Evolutionary conservation across 2,329 filamentous ascomycete species (phyloP).

Genomic region (Stachybotrys chlorohalonatus): DNA sequence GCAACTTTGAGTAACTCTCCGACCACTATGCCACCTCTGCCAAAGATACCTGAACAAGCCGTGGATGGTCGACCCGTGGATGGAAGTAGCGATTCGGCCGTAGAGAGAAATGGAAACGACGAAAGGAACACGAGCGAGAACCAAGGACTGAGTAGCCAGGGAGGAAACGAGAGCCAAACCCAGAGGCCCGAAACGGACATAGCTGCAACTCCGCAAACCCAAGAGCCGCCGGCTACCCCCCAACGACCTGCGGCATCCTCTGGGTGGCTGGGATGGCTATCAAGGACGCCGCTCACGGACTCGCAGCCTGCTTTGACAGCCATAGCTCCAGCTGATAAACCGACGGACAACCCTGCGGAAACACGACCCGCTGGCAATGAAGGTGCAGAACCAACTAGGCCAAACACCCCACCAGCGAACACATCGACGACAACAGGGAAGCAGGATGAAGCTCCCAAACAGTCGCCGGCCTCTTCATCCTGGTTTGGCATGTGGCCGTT

Average conservation of each 20-base stretch:
- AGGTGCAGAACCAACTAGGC: neutral
- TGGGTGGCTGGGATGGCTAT: constrained; percentile 49
- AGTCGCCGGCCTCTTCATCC: constrained; percentile 12
- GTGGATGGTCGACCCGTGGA: constrained; percentile 3
- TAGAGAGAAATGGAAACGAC: constrained; percentile 6
- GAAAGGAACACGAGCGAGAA: neutral
- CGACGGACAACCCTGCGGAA: constrained; percentile 5
- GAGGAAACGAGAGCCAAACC: neutral
- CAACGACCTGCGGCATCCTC: constrained; percentile 24
- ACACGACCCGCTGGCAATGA: constrained; percentile 5
- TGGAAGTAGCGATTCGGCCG: neutral
- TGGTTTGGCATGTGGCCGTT: constrained; percentile 33
- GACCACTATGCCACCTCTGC: constrained; percentile 10
- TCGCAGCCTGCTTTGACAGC: constrained; percentile 5
- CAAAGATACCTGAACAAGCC: constrained; percentile 15
- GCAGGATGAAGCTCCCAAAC: constrained; percentile 2
- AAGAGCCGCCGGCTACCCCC: constrained; percentile 2
- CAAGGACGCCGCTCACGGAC: constrained; percentile 16
- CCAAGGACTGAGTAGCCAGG: neutral
- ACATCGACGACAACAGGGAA: neutral
- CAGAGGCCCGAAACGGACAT: neutral
- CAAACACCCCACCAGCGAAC: neutral
- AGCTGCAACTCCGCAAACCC: neutral
- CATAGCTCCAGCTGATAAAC: constrained; percentile 1
- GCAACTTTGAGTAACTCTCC: constrained; percentile 18